A percentile compares a stretch with the other conserved stretches of the same genome.
Evolutionary conservation across 2,329 filamentous ascomycete genomes (phyloP).

Genomic region (Curvularia sp.): DNA sequence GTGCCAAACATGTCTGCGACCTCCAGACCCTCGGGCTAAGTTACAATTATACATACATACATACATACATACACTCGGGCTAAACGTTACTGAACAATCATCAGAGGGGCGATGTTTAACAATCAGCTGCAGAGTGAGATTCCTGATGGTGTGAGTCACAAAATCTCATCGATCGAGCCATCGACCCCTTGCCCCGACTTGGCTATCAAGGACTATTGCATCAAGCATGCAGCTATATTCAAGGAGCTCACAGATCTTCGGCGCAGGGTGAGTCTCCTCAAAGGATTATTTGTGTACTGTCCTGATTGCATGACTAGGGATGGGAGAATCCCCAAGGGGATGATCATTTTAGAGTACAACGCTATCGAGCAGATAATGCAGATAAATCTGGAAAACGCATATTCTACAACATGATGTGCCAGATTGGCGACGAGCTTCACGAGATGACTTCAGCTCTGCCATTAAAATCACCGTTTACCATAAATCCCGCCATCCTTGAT

Average conservation of each 20-base stretch:
- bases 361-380: slow-evolving; percentile 49
- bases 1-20: not conserved
- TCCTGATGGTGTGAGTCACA: not conserved
- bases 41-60: too few relatives aligned
- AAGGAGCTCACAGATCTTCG: slow-evolving; percentile 9
- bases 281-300: slow-evolving; percentile 3
- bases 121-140: not conserved
- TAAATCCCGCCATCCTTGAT: slow-evolving; percentile 55
- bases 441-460: slow-evolving; percentile 43
- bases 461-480: slow-evolving; percentile 17
- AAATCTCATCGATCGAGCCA: not conserved
- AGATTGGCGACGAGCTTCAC: slow-evolving; percentile 56
- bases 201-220: slow-evolving; percentile 8
- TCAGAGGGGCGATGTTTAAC: not conserved
- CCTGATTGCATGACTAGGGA: slow-evolving; percentile 47
- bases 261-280: slow-evolving; percentile 4
- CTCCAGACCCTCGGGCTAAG: not conserved
- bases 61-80: not conserved
- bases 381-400: slow-evolving; percentile 19
- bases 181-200: not conserved
- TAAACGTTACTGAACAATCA: not conserved
- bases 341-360: slow-evolving; percentile 53
- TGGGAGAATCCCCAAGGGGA: slow-evolving; percentile 57
- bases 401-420: slow-evolving; percentile 56
- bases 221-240: slow-evolving; percentile 5